These are phyloP conservation scores for Andrographis paniculata DNA, from an alignment of 305 asterid genomes.

Conservation along the genomic window DNA sequence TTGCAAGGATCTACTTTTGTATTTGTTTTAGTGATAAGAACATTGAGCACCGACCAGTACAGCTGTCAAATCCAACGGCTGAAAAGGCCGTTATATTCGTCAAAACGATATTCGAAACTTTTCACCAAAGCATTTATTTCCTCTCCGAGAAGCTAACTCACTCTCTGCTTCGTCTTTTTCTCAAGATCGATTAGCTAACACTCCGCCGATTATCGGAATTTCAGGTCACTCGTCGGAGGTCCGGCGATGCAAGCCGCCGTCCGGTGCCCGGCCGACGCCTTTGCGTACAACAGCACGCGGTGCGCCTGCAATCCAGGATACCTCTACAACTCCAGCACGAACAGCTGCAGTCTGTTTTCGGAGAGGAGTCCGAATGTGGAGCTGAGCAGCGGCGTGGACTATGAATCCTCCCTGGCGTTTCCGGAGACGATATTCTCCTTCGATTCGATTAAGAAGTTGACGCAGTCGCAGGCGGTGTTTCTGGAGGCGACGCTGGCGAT, in stretches of 20 bases:
- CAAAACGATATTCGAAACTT: background rate
- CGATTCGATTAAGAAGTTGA: constrained; percentile 67
- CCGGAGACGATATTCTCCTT: constrained; percentile 67
- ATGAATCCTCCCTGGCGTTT: constrained; percentile 37
- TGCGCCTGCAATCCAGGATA: constrained; percentile 87
- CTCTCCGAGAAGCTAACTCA: background rate
- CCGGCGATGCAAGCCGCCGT: constrained; percentile 19
- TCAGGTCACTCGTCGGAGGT: background rate
- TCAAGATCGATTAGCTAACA: background rate
- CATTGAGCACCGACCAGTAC: background rate
- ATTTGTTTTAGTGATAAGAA: background rate
- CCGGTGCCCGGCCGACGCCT: constrained; percentile 59
- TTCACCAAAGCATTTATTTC: background rate
- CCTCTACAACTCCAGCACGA: constrained; percentile 28
- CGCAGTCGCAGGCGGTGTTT: constrained; percentile 88
- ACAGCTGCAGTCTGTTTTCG: constrained; percentile 44
- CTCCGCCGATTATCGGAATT: background rate
- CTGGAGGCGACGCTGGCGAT: constrained; percentile 74
- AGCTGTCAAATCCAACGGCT: constrained; percentile 2
- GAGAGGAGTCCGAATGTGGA: constrained; percentile 25
- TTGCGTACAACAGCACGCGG: constrained; percentile 43
- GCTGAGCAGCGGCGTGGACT: constrained; percentile 61
- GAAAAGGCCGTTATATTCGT: background rate
- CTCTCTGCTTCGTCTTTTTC: background rate
- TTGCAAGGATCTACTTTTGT: too few species aligned